Percentiles rank a stretch among this genome's conserved stretches.
Evolutionary conservation across 768 basidiomycete species (phyloP).

Genomic region (Mycena pura): DNA sequence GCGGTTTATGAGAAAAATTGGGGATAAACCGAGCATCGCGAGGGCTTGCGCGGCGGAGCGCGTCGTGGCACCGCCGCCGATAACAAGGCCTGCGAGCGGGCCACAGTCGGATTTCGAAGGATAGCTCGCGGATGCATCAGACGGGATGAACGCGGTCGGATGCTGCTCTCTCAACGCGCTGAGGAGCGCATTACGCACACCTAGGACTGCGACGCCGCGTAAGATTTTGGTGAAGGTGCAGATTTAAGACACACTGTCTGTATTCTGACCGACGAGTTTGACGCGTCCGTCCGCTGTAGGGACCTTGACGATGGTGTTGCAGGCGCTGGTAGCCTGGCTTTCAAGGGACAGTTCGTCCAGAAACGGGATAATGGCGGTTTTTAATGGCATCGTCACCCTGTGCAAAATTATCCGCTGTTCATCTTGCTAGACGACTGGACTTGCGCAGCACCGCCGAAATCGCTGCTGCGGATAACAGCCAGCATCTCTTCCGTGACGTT

Average conservation of each 20-base stretch:
- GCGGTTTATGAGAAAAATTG: slow-evolving; percentile 44
- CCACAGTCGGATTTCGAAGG: slow-evolving; percentile 4
- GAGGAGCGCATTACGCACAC: slow-evolving; percentile 42
- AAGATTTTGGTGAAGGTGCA: background rate
- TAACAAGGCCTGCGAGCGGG: slow-evolving; percentile 37
- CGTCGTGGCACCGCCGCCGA: slow-evolving; percentile 47
- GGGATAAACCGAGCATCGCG: slow-evolving; percentile 62
- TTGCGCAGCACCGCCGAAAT: slow-evolving; percentile 43
- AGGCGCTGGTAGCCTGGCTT: slow-evolving; percentile 38
- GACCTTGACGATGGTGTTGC: slow-evolving; percentile 46
- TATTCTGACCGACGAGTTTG: slow-evolving; percentile 44
- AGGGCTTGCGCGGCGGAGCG: slow-evolving; percentile 47
- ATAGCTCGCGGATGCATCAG: slow-evolving; percentile 26
- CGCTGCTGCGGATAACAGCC: slow-evolving; percentile 27
- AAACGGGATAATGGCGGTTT: slow-evolving; percentile 39
- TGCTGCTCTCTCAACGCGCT: slow-evolving; percentile 34
- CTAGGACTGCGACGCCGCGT: slow-evolving; percentile 32
- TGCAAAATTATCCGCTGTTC: background rate
- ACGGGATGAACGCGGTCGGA: slow-evolving; percentile 24
- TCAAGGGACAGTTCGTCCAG: slow-evolving; percentile 42
- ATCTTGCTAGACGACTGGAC: slow-evolving; percentile 1
- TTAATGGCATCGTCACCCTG: slow-evolving; percentile 47
- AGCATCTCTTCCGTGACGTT: slow-evolving; percentile 39
- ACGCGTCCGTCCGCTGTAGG: slow-evolving; percentile 27
- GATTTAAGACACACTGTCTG: slow-evolving; percentile 35